phyloP scores from a whole-genome alignment of 805 yeast species.

The Tetrapisispora namnaoensis region DNA sequence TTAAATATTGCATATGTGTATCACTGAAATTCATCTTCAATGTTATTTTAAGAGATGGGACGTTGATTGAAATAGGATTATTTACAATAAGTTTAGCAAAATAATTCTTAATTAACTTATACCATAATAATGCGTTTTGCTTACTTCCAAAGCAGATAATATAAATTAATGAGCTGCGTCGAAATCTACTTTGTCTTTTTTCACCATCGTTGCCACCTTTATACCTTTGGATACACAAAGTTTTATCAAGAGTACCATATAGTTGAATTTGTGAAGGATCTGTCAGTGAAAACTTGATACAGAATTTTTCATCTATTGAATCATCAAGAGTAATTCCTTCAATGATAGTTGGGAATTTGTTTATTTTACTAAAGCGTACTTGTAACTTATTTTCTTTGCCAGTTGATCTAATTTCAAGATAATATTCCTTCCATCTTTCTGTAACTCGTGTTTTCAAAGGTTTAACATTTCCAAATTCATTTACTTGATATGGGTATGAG shows the following conservation, averaged over 20 bases:
- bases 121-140: constrained; percentile 52
- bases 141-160: constrained; percentile 48
- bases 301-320: neutral
- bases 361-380: neutral
- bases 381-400: constrained; percentile 40
- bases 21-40: constrained; percentile 19
- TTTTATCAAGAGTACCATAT: constrained; percentile 61
- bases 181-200: neutral
- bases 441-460: constrained; percentile 44
- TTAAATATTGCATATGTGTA: constrained; percentile 6
- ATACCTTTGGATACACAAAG: constrained; percentile 34
- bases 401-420: constrained; percentile 61
- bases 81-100: constrained; percentile 38
- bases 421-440: constrained; percentile 75
- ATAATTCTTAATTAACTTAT: constrained; percentile 42
- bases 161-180: constrained; percentile 30
- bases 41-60: constrained; percentile 34
- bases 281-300: neutral
- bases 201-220: neutral
- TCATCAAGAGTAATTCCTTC: neutral
- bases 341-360: neutral
- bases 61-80: constrained; percentile 34
- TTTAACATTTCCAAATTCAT: constrained; percentile 39
- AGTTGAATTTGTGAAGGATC: constrained; percentile 32
- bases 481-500: neutral